Evolutionary conservation across 805 yeast genomes (phyloP), one percentile per base, ranked within the genome.

Genomic region (Cyberlindnera misumaiensis): DNA sequence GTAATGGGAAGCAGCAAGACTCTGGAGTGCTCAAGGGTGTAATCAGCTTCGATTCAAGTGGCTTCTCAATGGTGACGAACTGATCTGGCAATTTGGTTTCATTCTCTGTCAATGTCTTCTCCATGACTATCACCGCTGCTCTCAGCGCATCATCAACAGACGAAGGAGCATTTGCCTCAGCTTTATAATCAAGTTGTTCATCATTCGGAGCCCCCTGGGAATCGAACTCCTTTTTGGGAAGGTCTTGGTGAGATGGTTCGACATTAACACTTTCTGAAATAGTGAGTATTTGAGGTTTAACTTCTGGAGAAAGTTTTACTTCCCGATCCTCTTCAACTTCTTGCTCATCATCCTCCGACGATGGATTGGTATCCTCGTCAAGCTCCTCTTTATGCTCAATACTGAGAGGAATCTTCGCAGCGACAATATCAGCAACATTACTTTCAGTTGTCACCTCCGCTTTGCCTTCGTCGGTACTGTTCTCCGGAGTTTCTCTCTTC

Each of bases 1-100:
- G 57, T 63, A 75, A 50, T 3, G 83, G 83, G 46, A 75, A 76
- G 4, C 72, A 67, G 43, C 64, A 63, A 13, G 60, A 58, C 5
- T 55, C 55, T 10, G 59, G 41, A 4, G 43, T 37, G 3, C 30
- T 36, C 11, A 49, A 29, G 4, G 62, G 62, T 9, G 28, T 15
- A 20, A 47, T 40, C 11, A 38, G 32, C 15, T 36, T 37, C 3
- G 49, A 45, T 6, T 22, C 24, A 16, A 45, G 34, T 13, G 46
- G 49, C 34, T 38, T 8, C 8, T 4, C 11, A 28, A 3, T 28
- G 11, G 13, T 13, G 11, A 28, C 13, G 11, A 5, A 5, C 10
- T 28, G 30, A 28, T 28, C 30, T 9, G 15, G 5, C 15, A 9
- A 5, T 16, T 28, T 28, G 5, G 15, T 28, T 16, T 11, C 14